Percentiles rank a stretch among this genome's conserved stretches.
phyloP scores from a whole-genome alignment of 1,284 basidiomycete species.

The Pseudozyma hubeiensis region DNA sequence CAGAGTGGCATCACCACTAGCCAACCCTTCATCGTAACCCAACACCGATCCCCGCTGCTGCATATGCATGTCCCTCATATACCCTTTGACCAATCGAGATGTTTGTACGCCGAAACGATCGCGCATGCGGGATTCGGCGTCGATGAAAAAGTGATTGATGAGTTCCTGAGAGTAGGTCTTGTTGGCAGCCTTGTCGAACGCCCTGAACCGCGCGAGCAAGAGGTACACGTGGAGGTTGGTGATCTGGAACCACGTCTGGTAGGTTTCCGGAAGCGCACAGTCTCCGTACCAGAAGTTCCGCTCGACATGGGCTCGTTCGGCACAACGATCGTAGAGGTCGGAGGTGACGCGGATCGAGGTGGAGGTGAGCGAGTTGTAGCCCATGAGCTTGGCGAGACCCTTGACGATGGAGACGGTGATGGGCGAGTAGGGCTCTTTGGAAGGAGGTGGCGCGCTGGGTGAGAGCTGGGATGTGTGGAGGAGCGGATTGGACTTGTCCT shows the following conservation, averaged over 20 bases:
- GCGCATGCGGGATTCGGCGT: constrained; percentile 90
- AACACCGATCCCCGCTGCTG: constrained; percentile 89
- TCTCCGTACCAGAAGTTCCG: constrained; percentile 71
- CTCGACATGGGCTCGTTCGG: constrained; percentile 70
- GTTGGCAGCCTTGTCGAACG: constrained; percentile 79
- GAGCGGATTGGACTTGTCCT: constrained; percentile 16
- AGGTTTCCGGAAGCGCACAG: constrained; percentile 88
- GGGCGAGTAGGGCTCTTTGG: constrained; percentile 47
- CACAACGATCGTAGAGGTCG: constrained; percentile 73
- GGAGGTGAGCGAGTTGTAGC: constrained; percentile 72
- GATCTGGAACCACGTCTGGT: constrained; percentile 97
- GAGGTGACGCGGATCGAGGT: constrained; percentile 73
- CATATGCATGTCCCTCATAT: constrained; percentile 89
- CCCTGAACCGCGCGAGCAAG: constrained; percentile 85
- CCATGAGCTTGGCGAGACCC: constrained; percentile 71
- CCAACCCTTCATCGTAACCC: constrained; percentile 83
- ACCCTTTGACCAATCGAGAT: constrained; percentile 83
- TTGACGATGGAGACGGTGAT: constrained; percentile 61
- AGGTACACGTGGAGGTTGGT: constrained; percentile 94
- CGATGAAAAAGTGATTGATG: constrained; percentile 95
- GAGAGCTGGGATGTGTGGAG: constrained; percentile 55
- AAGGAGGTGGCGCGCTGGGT: constrained; percentile 52
- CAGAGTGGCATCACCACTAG: constrained; percentile 69
- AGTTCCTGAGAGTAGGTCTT: constrained; percentile 80
- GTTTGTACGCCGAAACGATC: constrained; percentile 77